Conservation (phyloP, 2,329 filamentous ascomycete species). For the Penicillium sp. region DNA sequence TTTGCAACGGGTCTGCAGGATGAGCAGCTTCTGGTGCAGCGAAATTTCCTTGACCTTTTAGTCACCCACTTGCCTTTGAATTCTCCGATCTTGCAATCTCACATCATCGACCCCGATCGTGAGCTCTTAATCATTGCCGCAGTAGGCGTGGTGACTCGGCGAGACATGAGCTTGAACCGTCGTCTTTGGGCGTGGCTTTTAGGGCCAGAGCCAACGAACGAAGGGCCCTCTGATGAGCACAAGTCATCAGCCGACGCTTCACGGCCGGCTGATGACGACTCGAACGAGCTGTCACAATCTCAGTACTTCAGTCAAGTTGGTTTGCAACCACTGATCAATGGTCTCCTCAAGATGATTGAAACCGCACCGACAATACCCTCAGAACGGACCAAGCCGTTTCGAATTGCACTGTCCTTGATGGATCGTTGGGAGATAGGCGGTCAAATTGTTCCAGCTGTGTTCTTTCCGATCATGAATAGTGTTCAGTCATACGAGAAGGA, state of each 20-base stretch:
- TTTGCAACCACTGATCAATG: conserved; percentile 64
- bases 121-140: conserved; percentile 77
- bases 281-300: conserved; percentile 53
- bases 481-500: conserved; percentile 66
- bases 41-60: conserved; percentile 86
- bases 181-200: conserved; percentile 95
- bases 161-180: conserved; percentile 95
- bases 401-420: conserved; percentile 92
- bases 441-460: conserved; percentile 78
- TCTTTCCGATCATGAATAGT: conserved; percentile 76
- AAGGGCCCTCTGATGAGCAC: conserved; percentile 27
- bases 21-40: conserved; percentile 82
- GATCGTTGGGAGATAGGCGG: conserved; percentile 97
- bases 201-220: conserved; percentile 59
- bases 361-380: conserved; percentile 48
- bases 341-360: conserved; percentile 71
- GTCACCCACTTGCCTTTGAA: conserved; percentile 85
- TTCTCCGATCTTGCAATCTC: conserved; percentile 70
- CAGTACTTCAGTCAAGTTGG: conserved; percentile 81
- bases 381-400: conserved; percentile 76
- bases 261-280: conserved; percentile 24
- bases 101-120: conserved; percentile 67
- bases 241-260: conserved; percentile 24
- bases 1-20: conserved; percentile 87
- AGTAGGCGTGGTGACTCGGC: conserved; percentile 75